phyloP scores from a whole-genome alignment of 2,329 filamentous ascomycete genomes.

The Onygenales sp. region DNA sequence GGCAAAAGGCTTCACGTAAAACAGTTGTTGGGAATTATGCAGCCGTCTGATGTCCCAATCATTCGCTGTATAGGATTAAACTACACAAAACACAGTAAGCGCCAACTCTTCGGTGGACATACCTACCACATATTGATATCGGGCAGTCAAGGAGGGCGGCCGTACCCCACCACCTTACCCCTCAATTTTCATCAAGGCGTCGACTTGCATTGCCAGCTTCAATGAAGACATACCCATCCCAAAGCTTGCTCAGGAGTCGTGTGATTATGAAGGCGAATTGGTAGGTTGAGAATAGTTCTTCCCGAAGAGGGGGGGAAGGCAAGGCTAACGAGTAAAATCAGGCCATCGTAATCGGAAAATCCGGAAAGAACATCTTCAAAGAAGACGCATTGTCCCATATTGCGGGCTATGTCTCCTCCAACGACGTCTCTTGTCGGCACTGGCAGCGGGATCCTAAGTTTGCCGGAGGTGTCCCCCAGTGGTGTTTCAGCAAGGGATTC shows the following conservation, averaged over 20 bases:
- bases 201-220: slow-evolving; percentile 24
- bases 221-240: slow-evolving; percentile 22
- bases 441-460: slow-evolving; percentile 23
- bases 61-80: slow-evolving; percentile 41
- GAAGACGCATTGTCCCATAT: slow-evolving; percentile 30
- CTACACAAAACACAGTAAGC: slow-evolving; percentile 27
- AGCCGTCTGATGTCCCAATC: slow-evolving; percentile 30
- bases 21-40: slow-evolving; percentile 17
- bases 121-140: neutral
- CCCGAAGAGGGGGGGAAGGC: too few relatives aligned
- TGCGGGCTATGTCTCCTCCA: slow-evolving; percentile 30
- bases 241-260: slow-evolving; percentile 25
- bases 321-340: too few relatives aligned
- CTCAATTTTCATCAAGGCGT: slow-evolving; percentile 32
- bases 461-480: neutral
- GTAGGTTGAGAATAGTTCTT: neutral
- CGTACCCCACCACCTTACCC: slow-evolving; percentile 27
- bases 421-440: slow-evolving; percentile 30
- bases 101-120: neutral
- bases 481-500: slow-evolving; percentile 15
- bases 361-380: slow-evolving; percentile 29
- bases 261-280: slow-evolving; percentile 35
- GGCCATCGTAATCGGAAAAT: slow-evolving; percentile 25
- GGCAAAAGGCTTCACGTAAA: neutral
- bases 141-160: slow-evolving; percentile 25